Conservation (phyloP, 2,329 filamentous ascomycete genomes). For the Stenocarpella maydis region DNA sequence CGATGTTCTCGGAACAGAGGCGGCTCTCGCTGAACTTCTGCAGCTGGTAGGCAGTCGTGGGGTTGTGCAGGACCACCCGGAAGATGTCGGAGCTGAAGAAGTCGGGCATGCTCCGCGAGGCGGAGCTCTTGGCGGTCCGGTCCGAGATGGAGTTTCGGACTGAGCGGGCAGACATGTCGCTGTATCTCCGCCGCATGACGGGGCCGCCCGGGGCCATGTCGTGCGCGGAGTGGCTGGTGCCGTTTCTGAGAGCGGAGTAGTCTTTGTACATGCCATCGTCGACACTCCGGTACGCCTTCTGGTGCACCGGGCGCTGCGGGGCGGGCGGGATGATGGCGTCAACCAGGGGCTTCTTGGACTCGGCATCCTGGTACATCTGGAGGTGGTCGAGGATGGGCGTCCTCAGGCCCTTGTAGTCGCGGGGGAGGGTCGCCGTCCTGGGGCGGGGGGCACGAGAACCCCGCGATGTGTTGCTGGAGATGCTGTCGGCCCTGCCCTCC, state of each 20-base stretch:
- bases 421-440: constrained; percentile 13
- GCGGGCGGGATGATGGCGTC: not conserved
- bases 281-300: constrained; percentile 11
- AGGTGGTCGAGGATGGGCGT: constrained; percentile 29
- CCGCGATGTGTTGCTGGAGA: constrained; percentile 21
- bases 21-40: constrained; percentile 50
- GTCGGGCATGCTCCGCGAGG: constrained; percentile 43
- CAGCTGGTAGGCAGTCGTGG: constrained; percentile 52
- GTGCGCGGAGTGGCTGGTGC: not conserved
- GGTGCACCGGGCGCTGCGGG: constrained; percentile 3
- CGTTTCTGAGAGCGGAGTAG: constrained; percentile 13
- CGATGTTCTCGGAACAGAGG: constrained; percentile 53
- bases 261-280: constrained; percentile 26
- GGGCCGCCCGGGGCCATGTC: constrained; percentile 6
- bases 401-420: constrained; percentile 12
- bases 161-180: constrained; percentile 21
- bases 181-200: constrained; percentile 20
- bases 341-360: constrained; percentile 7
- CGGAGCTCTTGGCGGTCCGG: constrained; percentile 25
- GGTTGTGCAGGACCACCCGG: constrained; percentile 51
- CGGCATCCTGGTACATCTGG: constrained; percentile 28
- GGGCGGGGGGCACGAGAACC: not conserved
- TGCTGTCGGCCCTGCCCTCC: constrained; percentile 20
- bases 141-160: constrained; percentile 21
- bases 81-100: constrained; percentile 54